Base-by-base conservation (phyloP, 2,329 filamentous ascomycete species). In the Zymoseptoria ardabiliae region DNA sequence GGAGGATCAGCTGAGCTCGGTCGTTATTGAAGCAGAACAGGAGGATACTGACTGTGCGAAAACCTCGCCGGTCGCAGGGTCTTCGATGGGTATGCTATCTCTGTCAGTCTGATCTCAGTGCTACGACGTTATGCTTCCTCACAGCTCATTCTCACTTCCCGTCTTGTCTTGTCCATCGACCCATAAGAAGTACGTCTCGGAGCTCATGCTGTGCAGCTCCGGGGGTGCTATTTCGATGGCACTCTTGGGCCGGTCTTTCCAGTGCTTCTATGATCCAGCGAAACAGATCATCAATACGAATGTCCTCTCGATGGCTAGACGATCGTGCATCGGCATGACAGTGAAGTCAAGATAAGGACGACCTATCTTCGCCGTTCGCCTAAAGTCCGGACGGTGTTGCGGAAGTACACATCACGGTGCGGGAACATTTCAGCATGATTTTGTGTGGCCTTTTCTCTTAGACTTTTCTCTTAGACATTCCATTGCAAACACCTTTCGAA, bases 1-100 rank as follows among this genome's bases (percentile, higher is more conserved):
- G 28, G 41, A 21, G 50, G 50, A 41, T 70, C 75, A 70, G 52
- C 10, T 41, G 10, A 4, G 23, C 25, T 25, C 13, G 17, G 10
- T 21, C 17, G 4, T 11, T 2, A 13, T 45, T 45, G 35, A 7
- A 45, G 35, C 35, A 45, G 11, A 45, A 13, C 25, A 28, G 28
- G 45, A 23, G n/a, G 4, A n/a, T 23, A 21, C 28, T 20, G 67
- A 81, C 79, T 77, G 68, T 45, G 81, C 79, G 59, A 84, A 81
- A 6, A 80, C 72, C 53, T 82, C 76, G 20, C 79, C 78, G 0
- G 76, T 82, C 0, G 81, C 74, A 13, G 82, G 82, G 63, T 84
- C 76, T 64, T 84, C 79, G 50, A 85, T 69, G 0, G 76, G 71
- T 56, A 85, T 78, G 49, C 81, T 84, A 4, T 25, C 3, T 21